Conservation (phyloP, 2,329 filamentous ascomycete species). For the Bertia moriformis region DNA sequence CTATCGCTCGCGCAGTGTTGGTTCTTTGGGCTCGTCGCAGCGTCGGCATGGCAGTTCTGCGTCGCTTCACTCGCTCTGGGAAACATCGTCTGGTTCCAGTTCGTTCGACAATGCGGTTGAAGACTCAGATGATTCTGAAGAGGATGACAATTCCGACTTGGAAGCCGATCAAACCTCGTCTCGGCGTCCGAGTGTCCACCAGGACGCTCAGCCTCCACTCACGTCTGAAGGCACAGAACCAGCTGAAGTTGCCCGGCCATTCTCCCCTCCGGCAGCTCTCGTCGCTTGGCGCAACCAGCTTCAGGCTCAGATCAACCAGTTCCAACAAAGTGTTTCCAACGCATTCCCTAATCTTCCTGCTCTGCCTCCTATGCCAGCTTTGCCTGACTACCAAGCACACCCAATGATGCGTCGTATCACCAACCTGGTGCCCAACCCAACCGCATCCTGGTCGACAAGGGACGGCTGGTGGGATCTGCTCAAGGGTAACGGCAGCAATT, state of each 20-base stretch:
- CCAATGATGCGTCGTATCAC: conserved; percentile 59
- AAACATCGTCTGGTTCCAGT: conserved; percentile 25
- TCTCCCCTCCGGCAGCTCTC: conserved; percentile 47
- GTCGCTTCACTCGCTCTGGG: conserved; percentile 55
- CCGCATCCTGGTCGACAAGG: conserved; percentile 30
- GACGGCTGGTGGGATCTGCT: conserved; percentile 54
- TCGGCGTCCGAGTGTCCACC: conserved; percentile 6
- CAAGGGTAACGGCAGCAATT: conserved; percentile 32
- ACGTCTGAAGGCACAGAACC: conserved; percentile 7
- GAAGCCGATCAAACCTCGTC: conserved; percentile 10
- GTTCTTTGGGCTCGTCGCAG: conserved; percentile 26
- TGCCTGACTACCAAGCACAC: conserved; percentile 62
- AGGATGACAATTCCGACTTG: conserved; percentile 24
- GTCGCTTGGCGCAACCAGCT: conserved; percentile 62
- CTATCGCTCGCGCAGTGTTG: conserved; percentile 51
- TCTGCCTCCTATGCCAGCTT: conserved; percentile 41
- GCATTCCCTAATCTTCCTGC: conserved; percentile 52
- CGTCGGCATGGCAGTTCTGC: conserved; percentile 53
- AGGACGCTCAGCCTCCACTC: conserved; percentile 6
- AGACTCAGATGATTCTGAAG: conserved; percentile 21
- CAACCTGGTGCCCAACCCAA: conserved; percentile 51
- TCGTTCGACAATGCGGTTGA: conserved; percentile 23
- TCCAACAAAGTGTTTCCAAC: conserved; percentile 57
- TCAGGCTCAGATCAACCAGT: conserved; percentile 58
- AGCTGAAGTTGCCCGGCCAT: conserved; percentile 18